These are phyloP conservation scores for Penicillium sp. DNA, from an alignment of 2,329 filamentous ascomycete genomes.

Conservation along the genomic window DNA sequence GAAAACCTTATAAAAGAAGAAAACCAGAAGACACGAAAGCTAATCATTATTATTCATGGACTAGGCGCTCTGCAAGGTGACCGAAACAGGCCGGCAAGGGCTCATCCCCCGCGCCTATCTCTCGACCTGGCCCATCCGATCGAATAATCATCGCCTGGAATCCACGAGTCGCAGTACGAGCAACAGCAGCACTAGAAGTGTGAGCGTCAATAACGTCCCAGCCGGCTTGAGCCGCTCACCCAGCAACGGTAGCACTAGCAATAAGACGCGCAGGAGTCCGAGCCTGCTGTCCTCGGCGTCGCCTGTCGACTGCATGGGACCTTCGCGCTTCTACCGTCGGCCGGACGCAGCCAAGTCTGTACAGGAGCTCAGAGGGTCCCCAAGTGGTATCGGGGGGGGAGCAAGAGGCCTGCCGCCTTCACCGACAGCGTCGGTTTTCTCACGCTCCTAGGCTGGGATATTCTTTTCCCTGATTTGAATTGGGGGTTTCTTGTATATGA, in stretches of 20 bases:
- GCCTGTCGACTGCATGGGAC: neutral
- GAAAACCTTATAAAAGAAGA: too few relatives aligned
- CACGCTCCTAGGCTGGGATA: neutral
- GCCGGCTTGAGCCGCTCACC: neutral
- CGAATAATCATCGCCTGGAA: neutral
- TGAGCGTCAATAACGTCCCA: too few relatives aligned
- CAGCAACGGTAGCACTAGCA: neutral
- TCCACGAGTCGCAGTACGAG: too few relatives aligned
- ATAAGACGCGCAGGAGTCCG: neutral
- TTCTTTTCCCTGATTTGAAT: too few relatives aligned
- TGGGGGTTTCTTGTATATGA: neutral
- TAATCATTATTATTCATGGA: too few relatives aligned
- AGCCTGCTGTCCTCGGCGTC: neutral
- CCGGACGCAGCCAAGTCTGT: neutral
- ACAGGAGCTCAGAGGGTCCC: too few relatives aligned
- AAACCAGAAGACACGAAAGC: too few relatives aligned
- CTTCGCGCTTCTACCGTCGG: neutral
- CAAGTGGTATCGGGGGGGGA: too few relatives aligned
- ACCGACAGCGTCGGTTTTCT: neutral
- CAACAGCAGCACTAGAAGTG: too few relatives aligned
- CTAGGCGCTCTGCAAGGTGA: neutral
- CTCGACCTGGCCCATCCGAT: neutral
- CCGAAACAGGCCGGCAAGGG: neutral
- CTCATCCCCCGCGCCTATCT: conserved; percentile 1
- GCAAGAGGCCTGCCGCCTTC: neutral